These are phyloP conservation scores for Fusarium heterosporum DNA, from an alignment of 2,329 filamentous ascomycete species.

Conservation along the genomic window DNA sequence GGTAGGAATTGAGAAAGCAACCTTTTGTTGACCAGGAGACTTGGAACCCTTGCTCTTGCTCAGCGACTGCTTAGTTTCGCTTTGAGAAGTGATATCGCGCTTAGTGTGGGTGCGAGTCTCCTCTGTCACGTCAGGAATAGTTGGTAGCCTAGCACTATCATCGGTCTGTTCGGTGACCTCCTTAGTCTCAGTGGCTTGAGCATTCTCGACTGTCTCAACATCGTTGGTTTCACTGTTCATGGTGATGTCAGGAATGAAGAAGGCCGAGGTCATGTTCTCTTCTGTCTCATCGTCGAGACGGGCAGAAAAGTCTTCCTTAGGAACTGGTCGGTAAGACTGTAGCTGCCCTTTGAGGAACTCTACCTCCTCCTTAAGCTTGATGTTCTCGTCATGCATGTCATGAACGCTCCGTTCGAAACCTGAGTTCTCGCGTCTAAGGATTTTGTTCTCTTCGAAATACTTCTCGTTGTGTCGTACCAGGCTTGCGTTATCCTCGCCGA, in stretches of 20 bases:
- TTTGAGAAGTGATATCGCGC: slow-evolving; percentile 48
- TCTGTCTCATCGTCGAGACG: slow-evolving; percentile 55
- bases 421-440: slow-evolving; percentile 60
- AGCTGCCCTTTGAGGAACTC: slow-evolving; percentile 60
- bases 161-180: slow-evolving; percentile 51
- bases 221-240: slow-evolving; percentile 56
- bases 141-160: slow-evolving; percentile 48
- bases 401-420: slow-evolving; percentile 60
- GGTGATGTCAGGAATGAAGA: slow-evolving; percentile 70
- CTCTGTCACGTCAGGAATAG: slow-evolving; percentile 47
- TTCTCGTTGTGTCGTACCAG: slow-evolving; percentile 67
- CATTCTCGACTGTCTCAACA: slow-evolving; percentile 43
- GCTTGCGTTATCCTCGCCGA: slow-evolving; percentile 64
- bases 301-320: slow-evolving; percentile 53
- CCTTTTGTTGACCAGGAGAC: slow-evolving; percentile 50
- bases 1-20: slow-evolving; percentile 57
- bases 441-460: slow-evolving; percentile 66
- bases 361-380: slow-evolving; percentile 61
- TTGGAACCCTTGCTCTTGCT: slow-evolving; percentile 47
- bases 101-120: slow-evolving; percentile 47
- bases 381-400: slow-evolving; percentile 60
- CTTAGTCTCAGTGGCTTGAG: slow-evolving; percentile 50
- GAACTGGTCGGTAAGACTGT: slow-evolving; percentile 55
- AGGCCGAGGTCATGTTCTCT: slow-evolving; percentile 69
- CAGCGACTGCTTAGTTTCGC: slow-evolving; percentile 47